phyloP scores from a whole-genome alignment of 2,329 filamentous ascomycete genomes.

The Trematosphaeria pertusa region DNA sequence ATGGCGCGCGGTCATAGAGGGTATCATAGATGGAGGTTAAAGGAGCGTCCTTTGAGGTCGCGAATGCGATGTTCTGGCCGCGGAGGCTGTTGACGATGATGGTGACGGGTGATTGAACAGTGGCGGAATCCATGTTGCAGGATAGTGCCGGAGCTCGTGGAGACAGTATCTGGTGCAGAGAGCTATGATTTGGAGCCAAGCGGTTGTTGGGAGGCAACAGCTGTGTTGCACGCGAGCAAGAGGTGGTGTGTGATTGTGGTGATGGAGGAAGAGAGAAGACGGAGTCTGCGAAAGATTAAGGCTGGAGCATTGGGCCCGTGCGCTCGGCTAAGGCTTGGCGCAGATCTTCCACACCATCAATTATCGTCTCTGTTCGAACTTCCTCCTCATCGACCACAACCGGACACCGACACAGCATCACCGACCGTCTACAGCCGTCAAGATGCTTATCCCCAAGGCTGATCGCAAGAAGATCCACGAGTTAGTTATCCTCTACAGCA shows the following conservation, averaged over 20 bases:
- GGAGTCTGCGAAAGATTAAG: not conserved
- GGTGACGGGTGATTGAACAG: constrained; percentile 38
- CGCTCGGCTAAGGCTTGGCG: constrained; percentile 19
- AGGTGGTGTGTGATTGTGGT: not conserved
- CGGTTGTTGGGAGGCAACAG: too few species aligned
- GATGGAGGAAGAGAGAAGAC: not conserved
- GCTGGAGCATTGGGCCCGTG: constrained; percentile 11
- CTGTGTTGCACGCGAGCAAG: too few species aligned
- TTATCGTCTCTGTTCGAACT: constrained; percentile 10
- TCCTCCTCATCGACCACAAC: constrained; percentile 24
- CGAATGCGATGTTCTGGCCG: constrained; percentile 82
- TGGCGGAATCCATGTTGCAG: constrained; percentile 31
- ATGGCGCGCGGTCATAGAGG: constrained; percentile 64
- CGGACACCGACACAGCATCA: constrained; percentile 17
- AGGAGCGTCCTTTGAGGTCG: constrained; percentile 71
- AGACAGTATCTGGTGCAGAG: too few species aligned
- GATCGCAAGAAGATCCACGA: constrained; percentile 99
- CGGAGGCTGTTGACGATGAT: constrained; percentile 85
- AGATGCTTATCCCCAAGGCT: constrained; percentile 96
- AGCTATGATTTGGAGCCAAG: too few species aligned
- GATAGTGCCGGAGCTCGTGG: too few species aligned
- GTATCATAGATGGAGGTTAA: constrained; percentile 74
- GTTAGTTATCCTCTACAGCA: constrained; percentile 71
- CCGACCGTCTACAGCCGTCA: constrained; percentile 43
- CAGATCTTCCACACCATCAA: constrained; percentile 5